phyloP scores from a whole-genome alignment of 1,284 basidiomycete species.

The Paramarasmius palmivorus region DNA sequence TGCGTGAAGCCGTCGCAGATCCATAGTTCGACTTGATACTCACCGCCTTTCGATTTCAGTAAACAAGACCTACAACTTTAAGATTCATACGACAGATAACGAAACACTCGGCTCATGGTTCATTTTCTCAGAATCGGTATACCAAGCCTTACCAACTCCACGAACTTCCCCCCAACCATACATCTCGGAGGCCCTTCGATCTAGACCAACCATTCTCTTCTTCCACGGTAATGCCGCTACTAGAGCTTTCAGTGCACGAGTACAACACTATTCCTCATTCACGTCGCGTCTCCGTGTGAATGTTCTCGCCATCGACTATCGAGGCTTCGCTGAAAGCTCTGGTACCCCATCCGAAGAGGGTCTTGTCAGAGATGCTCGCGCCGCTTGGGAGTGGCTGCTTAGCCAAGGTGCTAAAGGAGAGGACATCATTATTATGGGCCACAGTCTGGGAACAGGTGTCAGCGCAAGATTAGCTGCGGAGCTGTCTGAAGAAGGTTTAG shows the following conservation, averaged over 20 bases:
- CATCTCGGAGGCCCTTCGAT: conserved; percentile 49
- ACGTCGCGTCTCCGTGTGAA: conserved; percentile 69
- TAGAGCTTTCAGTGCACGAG: conserved; percentile 64
- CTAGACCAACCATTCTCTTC: conserved; percentile 80
- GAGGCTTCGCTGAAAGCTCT: conserved; percentile 90
- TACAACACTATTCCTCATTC: conserved; percentile 63
- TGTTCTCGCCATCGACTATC: conserved; percentile 85
- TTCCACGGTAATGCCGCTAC: conserved; percentile 90
- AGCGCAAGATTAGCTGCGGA: conserved; percentile 60
- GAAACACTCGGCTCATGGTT: conserved; percentile 89
- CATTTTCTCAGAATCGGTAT: conserved; percentile 71
- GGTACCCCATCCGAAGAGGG: conserved; percentile 80
- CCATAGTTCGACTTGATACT: neutral
- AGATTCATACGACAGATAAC: conserved; percentile 75
- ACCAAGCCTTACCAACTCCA: conserved; percentile 44
- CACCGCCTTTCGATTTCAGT: conserved; percentile 41
- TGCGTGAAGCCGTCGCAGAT: conserved; percentile 39
- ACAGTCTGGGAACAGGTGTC: conserved; percentile 84
- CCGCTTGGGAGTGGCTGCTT: conserved; percentile 81
- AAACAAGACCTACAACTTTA: conserved; percentile 76
- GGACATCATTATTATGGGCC: conserved; percentile 74
- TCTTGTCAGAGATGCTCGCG: conserved; percentile 72
- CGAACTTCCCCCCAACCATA: conserved; percentile 31
- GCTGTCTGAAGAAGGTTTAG: conserved; percentile 54
- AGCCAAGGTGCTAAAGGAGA: conserved; percentile 55